Evolutionary conservation across 495 filamentous ascomycete species (phyloP).

Genomic region (Trichoderma gamsii): DNA sequence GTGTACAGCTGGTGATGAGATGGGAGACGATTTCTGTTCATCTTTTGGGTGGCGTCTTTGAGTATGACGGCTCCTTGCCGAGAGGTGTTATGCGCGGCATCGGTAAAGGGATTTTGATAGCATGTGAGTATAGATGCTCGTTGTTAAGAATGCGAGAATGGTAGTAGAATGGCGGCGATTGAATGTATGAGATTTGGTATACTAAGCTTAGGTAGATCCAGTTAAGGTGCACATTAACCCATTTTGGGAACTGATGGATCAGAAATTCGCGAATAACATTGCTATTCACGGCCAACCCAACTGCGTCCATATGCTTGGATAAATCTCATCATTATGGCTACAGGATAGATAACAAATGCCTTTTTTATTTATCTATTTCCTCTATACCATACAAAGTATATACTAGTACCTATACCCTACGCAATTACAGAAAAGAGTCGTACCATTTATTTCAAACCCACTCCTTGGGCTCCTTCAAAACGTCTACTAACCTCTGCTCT

Average conservation of each 20-base stretch:
- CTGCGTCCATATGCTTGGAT: too few relatives aligned
- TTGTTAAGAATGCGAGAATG: neutral
- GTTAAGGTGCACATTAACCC: neutral
- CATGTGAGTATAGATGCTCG: neutral
- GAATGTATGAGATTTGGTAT: neutral
- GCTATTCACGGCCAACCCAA: neutral
- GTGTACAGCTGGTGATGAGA: neutral
- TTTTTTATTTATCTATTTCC: neutral
- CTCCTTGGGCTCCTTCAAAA: conserved; percentile 78
- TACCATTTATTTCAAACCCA: conserved; percentile 53
- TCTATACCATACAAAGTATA: conserved; percentile 5
- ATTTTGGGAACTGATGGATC: neutral
- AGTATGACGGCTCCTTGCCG: neutral
- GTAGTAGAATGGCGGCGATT: neutral
- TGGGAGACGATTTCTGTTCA: neutral
- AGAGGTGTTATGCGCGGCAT: neutral
- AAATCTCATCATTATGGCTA: too few relatives aligned
- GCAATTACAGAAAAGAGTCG: conserved; percentile 29
- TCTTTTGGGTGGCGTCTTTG: neutral
- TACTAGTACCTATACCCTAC: neutral
- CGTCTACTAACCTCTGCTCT: conserved; percentile 70
- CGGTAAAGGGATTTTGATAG: neutral
- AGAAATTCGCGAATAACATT: neutral
- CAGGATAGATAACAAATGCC: too few relatives aligned
- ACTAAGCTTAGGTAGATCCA: too few relatives aligned